Conservation (phyloP, 140 eudicot genomes). For the Stevia rebaudiana region DNA sequence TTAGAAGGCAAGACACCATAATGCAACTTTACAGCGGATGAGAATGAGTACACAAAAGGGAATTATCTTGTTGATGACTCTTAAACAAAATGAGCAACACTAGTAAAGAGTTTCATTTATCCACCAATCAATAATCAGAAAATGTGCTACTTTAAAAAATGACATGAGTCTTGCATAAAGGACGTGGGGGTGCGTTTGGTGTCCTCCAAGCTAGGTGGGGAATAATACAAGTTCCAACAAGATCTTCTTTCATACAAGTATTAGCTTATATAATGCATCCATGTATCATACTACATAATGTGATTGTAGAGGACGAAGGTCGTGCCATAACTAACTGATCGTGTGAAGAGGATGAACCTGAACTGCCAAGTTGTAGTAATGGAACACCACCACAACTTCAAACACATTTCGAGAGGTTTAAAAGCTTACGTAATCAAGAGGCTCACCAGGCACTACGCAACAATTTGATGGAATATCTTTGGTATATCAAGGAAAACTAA, state of each 20-base stretch:
- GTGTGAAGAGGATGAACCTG: too few species aligned
- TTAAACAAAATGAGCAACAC: not conserved
- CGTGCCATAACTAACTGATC: too few species aligned
- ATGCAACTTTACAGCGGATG: not conserved
- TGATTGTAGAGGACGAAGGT: too few species aligned
- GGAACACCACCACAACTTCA: too few species aligned
- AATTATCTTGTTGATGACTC: not conserved
- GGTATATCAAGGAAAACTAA: not conserved
- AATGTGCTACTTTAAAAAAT: not conserved
- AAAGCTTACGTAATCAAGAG: too few species aligned
- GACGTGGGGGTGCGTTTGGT: not conserved
- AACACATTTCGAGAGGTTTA: too few species aligned
- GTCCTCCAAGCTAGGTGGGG: not conserved
- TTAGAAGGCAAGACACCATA: not conserved
- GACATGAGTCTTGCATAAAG: not conserved
- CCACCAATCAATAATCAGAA: not conserved
- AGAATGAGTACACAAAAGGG: not conserved
- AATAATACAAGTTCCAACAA: not conserved
- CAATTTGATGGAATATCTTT: not conserved
- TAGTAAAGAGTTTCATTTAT: not conserved
- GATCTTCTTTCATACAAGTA: not conserved
- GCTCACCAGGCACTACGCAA: not conserved
- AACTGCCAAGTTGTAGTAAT: too few species aligned
- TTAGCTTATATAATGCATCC: not conserved
- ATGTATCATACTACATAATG: too few species aligned